A percentile compares a stretch with the other conserved stretches of the same genome.
phyloP scores from a whole-genome alignment of 352 stramenopile genomes.

The Phytophthora citrophthora region DNA sequence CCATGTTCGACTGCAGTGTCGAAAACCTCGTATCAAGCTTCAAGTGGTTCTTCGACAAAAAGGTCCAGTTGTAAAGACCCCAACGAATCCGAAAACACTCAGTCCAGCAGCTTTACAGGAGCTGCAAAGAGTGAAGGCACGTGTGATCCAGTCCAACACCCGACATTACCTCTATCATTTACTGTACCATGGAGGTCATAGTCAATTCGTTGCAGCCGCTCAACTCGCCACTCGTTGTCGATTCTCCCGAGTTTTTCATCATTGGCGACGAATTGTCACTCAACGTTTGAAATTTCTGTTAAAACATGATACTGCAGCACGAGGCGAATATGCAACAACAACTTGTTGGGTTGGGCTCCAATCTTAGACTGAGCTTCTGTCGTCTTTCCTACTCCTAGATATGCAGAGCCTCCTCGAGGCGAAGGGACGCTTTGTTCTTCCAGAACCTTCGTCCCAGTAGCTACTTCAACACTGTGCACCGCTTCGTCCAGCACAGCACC shows the following conservation, averaged over 20 bases:
- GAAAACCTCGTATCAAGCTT: constrained; percentile 24
- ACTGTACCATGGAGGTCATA: constrained; percentile 19
- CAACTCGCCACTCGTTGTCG: constrained; percentile 24
- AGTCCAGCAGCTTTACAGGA: constrained; percentile 22
- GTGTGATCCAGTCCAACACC: constrained; percentile 30
- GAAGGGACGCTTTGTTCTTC: too few relatives aligned
- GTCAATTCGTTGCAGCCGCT: constrained; percentile 27
- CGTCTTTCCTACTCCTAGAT: too few relatives aligned
- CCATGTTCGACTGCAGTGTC: constrained; percentile 14
- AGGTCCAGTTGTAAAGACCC: neutral
- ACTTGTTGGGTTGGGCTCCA: too few relatives aligned
- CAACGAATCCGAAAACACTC: constrained; percentile 1
- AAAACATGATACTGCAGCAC: too few relatives aligned
- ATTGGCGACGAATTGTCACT: constrained; percentile 18
- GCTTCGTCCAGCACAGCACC: too few relatives aligned
- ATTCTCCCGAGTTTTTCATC: constrained; percentile 15
- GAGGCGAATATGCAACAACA: too few relatives aligned
- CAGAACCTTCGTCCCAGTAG: too few relatives aligned
- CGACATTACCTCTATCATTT: constrained; percentile 31
- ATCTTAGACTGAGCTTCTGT: too few relatives aligned
- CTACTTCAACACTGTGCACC: too few relatives aligned
- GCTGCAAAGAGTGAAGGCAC: constrained; percentile 29
- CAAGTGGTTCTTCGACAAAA: constrained; percentile 2
- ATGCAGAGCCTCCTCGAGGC: too few relatives aligned
- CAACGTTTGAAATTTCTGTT: too few relatives aligned